Evolutionary conservation across 768 basidiomycete species (phyloP), one percentile per base, ranked within the genome.

Genomic region (Kondoa malvinella): DNA sequence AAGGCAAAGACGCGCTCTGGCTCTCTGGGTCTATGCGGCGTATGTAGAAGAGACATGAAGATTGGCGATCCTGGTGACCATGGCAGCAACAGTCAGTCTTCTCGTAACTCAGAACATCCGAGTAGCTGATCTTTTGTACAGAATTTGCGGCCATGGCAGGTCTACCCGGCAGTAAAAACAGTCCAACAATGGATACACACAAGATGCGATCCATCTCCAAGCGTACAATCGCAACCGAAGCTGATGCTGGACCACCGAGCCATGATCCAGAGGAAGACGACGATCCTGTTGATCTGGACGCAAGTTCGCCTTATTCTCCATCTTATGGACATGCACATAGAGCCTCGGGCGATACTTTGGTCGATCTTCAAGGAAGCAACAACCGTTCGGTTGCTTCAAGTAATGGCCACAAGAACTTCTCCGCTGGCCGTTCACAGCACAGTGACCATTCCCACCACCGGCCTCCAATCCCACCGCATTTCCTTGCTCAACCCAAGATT

Each of bases 141-240:
- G 94, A 97, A 80, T 83, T 96, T 62, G 94, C 94, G 25, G 87
- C 89, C 2, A 82, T 97, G 70, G 94, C 89, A 1, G 94, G 94
- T 67, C 87, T 91, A 83, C 86, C 85, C 58, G 84, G 86, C 3
- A 64, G 68, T 15, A 67, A 60, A 57, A 65, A 69, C 69, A 56
- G 33, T 50, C 21, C 72, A 65, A 34, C 70, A 16, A 75, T 83
- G 1, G 76, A 80, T 1, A 77, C 69, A 30, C 66, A 72, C 72
- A 72, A 73, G 70, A 69, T 71, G 68, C 68, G 71, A 59, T 70
- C 70, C 66, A 34, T 71, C 66, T 67, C 72, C 21, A 62, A 66
- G 3, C 71, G 73, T 25, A 76, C 76, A 1, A 68, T 76, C 68
- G 64, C 68, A 16, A 71, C 74, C 1, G 70, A 69, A 1, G 68